These are phyloP conservation scores for Microbotryum intermedium DNA, from an alignment of 1,284 basidiomycete genomes.

Conservation along the genomic window DNA sequence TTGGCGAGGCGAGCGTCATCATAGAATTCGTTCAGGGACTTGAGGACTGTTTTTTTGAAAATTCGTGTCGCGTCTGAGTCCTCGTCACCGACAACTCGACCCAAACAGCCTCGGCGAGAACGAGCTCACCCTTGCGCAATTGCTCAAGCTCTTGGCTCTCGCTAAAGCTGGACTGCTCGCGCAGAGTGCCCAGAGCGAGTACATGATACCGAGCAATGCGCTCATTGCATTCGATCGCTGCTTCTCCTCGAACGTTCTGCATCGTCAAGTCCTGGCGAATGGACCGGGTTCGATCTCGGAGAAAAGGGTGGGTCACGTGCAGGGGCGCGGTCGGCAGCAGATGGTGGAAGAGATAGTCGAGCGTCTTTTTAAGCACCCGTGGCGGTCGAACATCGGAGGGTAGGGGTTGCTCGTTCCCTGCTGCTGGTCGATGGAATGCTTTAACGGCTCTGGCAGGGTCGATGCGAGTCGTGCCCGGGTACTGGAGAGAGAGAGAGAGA, in stretches of 20 bases:
- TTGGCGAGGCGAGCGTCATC: slow-evolving; percentile 58
- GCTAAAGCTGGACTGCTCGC: slow-evolving; percentile 53
- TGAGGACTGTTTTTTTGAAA: slow-evolving; percentile 55
- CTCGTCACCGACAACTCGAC: neutral
- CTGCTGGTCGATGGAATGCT: slow-evolving; percentile 80
- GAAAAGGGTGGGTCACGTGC: slow-evolving; percentile 66
- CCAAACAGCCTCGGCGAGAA: neutral
- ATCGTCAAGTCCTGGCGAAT: slow-evolving; percentile 92
- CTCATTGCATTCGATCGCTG: slow-evolving; percentile 84
- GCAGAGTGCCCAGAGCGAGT: slow-evolving; percentile 61
- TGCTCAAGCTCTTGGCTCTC: slow-evolving; percentile 75
- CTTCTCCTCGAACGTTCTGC: slow-evolving; percentile 67
- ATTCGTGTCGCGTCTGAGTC: neutral
- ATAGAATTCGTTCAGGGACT: slow-evolving; percentile 86
- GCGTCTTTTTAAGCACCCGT: slow-evolving; percentile 70
- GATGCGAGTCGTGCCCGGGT: slow-evolving; percentile 50
- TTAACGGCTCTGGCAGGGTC: slow-evolving; percentile 84
- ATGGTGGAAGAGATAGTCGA: slow-evolving; percentile 84
- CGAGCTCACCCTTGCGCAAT: slow-evolving; percentile 68
- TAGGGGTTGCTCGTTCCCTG: slow-evolving; percentile 73
- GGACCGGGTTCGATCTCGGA: slow-evolving; percentile 83
- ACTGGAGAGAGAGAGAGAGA: slow-evolving; percentile 42
- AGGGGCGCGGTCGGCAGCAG: slow-evolving; percentile 60
- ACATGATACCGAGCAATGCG: slow-evolving; percentile 92
- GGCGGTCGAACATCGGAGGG: slow-evolving; percentile 91